These are phyloP conservation scores for Hippophae gyantsensis DNA, from an alignment of 306 rosid genomes.

Conservation along the genomic window DNA sequence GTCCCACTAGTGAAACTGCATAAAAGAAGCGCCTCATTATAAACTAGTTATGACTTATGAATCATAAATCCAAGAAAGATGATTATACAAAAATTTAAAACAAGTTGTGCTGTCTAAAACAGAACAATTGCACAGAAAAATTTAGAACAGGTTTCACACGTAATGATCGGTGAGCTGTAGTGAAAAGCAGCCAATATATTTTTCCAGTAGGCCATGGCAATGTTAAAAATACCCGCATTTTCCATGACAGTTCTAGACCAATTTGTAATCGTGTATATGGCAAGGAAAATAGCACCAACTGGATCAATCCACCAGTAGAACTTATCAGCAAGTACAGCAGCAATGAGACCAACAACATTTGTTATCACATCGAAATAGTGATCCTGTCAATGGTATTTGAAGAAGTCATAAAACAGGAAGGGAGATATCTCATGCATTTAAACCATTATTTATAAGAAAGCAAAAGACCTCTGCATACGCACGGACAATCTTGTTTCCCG, in stretches of 20 bases:
- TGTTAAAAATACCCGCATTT: constrained; percentile 56
- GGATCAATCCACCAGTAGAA: constrained; percentile 96
- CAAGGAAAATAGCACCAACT: constrained; percentile 76
- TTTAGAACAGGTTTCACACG: neutral
- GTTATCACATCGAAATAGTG: constrained; percentile 94
- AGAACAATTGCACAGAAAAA: too few relatives aligned
- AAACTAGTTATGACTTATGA: neutral
- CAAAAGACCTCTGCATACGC: constrained; percentile 68
- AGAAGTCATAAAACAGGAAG: constrained; percentile 6
- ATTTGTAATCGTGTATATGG: constrained; percentile 70
- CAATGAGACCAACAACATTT: constrained; percentile 70
- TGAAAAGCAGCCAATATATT: neutral
- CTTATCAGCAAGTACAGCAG: constrained; percentile 81
- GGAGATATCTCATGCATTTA: neutral
- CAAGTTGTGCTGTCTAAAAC: too few relatives aligned
- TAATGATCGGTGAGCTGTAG: neutral
- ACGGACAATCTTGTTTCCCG: constrained; percentile 71
- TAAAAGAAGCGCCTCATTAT: neutral
- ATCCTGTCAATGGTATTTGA: constrained; percentile 46
- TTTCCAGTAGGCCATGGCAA: neutral
- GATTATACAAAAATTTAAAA: too few relatives aligned
- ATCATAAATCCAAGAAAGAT: too few relatives aligned
- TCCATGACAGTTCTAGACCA: constrained; percentile 92
- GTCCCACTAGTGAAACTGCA: constrained; percentile 80
- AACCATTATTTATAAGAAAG: neutral